Evolutionary conservation across 2,329 filamentous ascomycete species (phyloP), one percentile per base, ranked within the genome.

Genomic region (Colletotrichum liaoningense): DNA sequence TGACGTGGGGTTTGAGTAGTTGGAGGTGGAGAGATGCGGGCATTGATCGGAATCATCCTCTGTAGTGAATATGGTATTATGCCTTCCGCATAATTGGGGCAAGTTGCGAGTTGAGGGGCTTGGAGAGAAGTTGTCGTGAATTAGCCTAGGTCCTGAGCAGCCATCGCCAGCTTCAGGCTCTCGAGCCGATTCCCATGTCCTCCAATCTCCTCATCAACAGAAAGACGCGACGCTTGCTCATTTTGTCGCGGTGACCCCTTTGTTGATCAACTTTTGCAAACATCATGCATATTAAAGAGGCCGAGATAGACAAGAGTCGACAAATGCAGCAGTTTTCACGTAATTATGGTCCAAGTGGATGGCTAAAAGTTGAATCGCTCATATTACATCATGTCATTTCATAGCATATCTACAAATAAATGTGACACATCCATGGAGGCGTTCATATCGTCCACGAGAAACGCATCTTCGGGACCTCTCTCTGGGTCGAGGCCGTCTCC

Each of bases 331-430:
- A 22, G 4, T 8, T 7, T 22, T 49, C 42, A 49, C 42, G 19
- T 8, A 22, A 49, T 22, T 9, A 26, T 8, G 8, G 12, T 46
- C n/a, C 1, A n/a, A 46, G 19, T 2, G 35, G 8, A 11, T 26
- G 12, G 16, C 8, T 16, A n/a, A 3, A 19, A n/a, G 14, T 46
- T 26, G 14, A 11, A 11, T 14, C 8, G 19, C 2, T 22, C 5
- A n/a, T n/a, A 2, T 22, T 49, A 22, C 19, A n/a, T 22, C 42
- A 49, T 11, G 4, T 67, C 57, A 49, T 19, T 7, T 67, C 49
- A 72, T 28, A 72, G 19, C 60, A 73, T 70, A 57, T 73, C 70
- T 52, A 65, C 46, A 70, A 69, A 70, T 11, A 73, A 3, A 22
- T 70, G 70, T 11, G 70, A 73, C 5, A 73, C 54, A 3, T 70